Evolutionary conservation across 176 grass and related monocot genomes (phyloP).

Genomic region (Luzula sylvatica): DNA sequence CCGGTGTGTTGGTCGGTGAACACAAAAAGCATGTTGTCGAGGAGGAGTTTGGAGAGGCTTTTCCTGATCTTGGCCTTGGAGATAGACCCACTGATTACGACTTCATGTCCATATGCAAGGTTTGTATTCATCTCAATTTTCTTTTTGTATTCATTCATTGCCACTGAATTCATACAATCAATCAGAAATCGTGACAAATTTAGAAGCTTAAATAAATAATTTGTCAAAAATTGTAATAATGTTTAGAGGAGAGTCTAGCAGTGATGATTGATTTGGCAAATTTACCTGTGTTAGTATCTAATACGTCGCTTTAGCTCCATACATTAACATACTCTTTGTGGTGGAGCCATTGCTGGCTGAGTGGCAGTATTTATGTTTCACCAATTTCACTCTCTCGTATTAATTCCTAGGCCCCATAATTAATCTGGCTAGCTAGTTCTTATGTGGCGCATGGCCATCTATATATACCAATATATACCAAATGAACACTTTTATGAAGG

Average conservation of each 20-base stretch:
- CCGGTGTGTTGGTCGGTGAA: conserved; percentile 56
- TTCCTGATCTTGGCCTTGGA: conserved; percentile 70
- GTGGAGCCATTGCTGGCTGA: not conserved
- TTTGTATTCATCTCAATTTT: conserved; percentile 9
- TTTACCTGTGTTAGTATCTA: not conserved
- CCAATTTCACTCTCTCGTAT: conserved; percentile 12
- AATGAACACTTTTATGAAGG: too few species aligned
- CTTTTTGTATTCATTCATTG: too few species aligned
- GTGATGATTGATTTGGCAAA: too few species aligned
- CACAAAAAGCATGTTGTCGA: conserved; percentile 67
- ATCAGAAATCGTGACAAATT: too few species aligned
- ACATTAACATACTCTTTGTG: not conserved
- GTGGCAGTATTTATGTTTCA: not conserved
- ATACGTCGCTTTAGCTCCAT: not conserved
- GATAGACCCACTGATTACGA: conserved; percentile 66
- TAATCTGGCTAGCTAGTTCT: not conserved
- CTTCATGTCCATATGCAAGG: conserved; percentile 97
- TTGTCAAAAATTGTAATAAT: too few species aligned
- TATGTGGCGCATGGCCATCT: not conserved
- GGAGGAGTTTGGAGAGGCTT: conserved; percentile 36
- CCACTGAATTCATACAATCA: too few species aligned
- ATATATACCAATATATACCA: too few species aligned
- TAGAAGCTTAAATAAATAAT: too few species aligned
- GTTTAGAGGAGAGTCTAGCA: too few species aligned
- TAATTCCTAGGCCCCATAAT: conserved; percentile 15